Base-by-base conservation (phyloP, 1,139 yeast species). In the Pichia sp. region DNA sequence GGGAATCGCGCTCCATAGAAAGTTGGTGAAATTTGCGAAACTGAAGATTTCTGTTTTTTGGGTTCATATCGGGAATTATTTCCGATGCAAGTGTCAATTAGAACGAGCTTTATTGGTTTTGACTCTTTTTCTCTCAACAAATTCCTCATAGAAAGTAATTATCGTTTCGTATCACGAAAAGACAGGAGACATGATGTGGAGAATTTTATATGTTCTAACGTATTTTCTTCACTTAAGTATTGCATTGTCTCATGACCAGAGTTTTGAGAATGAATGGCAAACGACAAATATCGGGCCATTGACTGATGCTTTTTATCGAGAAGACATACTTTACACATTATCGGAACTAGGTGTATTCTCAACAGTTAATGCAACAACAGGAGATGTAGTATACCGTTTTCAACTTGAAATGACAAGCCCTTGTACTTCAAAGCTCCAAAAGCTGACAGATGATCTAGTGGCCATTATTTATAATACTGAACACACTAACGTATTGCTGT, bases 201-300 rank as follows among this genome's bases (percentile, higher is more conserved):
- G n/a, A n/a, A n/a, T n/a, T n/a, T n/a, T n/a, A n/a, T n/a, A n/a
- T n/a, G n/a, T 9, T 9, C 14, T 26, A 14, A 17, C 17, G 15
- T 26, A 5, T 14, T 14, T 26, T 8, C 30, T 3, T 14, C 15
- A 26, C 30, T 14, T 14, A 18, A 19, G 28, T 4, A 28, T 26
- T 26, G 48, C 41, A 9, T 31, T 45, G 18, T 39, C 50, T 7
- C 41, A 53, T 20, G 66, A 63, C 35, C 66, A 64, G 34, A 59
- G 64, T 1, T 61, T 56, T 45, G 47, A 52, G 15, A 47, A 52
- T n/a, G 69, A 64, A 38, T 64, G 68, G 68, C 59, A 60, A 33
- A 52, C 58, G 2, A 51, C 47, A 5, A 60, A 59, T 38, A 50
- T 60, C n/a, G 68, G 69, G 1, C 33, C 47, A 9, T 54, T 55